These are phyloP conservation scores for Magnusiomyces magnusii DNA, from an alignment of 1,139 yeast genomes.

Conservation along the genomic window DNA sequence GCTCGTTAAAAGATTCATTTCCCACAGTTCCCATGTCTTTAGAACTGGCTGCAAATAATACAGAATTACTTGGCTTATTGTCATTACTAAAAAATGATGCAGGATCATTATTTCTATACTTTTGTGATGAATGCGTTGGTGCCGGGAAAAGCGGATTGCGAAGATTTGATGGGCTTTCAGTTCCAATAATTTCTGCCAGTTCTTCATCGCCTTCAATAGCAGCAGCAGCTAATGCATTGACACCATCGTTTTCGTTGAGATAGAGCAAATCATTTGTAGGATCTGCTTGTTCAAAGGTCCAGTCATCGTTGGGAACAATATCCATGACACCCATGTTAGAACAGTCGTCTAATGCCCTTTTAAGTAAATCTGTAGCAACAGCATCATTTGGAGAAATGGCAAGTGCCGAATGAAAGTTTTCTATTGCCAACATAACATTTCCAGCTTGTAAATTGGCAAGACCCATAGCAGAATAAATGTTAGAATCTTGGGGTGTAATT, in stretches of 20 bases:
- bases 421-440: conserved; percentile 50
- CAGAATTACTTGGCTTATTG: background rate
- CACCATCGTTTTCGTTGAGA: background rate
- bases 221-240: background rate
- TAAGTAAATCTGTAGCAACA: conserved; percentile 71
- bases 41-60: background rate
- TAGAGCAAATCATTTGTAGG: background rate
- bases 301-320: background rate
- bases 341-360: conserved; percentile 63
- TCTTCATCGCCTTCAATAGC: background rate
- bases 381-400: conserved; percentile 77
- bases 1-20: background rate
- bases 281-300: background rate
- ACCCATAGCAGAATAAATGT: conserved; percentile 77
- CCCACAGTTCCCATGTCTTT: background rate
- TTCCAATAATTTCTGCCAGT: conserved; percentile 2
- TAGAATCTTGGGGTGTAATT: conserved; percentile 64
- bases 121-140: background rate
- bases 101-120: background rate
- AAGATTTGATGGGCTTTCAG: background rate
- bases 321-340: conserved; percentile 1
- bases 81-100: background rate
- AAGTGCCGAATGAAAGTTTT: conserved; percentile 70
- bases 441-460: conserved; percentile 69
- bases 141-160: background rate